Evolutionary conservation across 768 basidiomycete genomes (phyloP), one percentile per base, ranked within the genome.

Genomic region (Psilocybe azurescens): DNA sequence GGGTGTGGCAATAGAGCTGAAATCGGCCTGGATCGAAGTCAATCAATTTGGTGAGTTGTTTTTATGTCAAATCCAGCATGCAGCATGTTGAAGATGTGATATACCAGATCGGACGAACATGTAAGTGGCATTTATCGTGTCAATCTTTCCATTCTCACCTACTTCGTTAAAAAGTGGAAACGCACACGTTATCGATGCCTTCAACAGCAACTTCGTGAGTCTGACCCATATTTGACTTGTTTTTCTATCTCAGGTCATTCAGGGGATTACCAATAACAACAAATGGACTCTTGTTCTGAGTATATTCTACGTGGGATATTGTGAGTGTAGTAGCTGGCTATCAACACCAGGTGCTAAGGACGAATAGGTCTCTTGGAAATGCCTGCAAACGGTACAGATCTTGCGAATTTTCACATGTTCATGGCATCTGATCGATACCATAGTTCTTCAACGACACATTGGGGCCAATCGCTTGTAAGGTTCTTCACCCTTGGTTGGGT

Each of bases 251-350:
- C 33, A 33, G 14, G 5, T 5, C 3, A 18, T 13, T 49, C 44
- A 85, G 83, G 84, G 79, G 20, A 79, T 86, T 53, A 79, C 80
- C 20, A 71, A 75, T 48, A 87, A 87, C 66, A 75, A 81, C 60
- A 83, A 80, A 69, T 86, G 85, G 85, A 86, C 85, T 0, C 69
- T 86, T 9, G 85, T 79, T 3, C 69, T 86, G 48, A 84, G 83
- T 60, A 84, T 87, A 28, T 86, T 86, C 71, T 86, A 86, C 60
- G 83, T 85, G 28, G 85, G 85, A 48, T 86, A 86, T 64, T 86
- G 85, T 85, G 60, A 58, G 77, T 69, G 10, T 28, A 4, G 24
- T 32, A 24, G 24, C 59, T 28, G 8, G 11, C 4, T 5, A 11
- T 33, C n/a, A 36, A 11, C 32, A 18, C 3, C 11, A 18, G 32